These are phyloP conservation scores for Paramyrothecium sp. DNA, from an alignment of 2,329 filamentous ascomycete genomes.

Conservation along the genomic window DNA sequence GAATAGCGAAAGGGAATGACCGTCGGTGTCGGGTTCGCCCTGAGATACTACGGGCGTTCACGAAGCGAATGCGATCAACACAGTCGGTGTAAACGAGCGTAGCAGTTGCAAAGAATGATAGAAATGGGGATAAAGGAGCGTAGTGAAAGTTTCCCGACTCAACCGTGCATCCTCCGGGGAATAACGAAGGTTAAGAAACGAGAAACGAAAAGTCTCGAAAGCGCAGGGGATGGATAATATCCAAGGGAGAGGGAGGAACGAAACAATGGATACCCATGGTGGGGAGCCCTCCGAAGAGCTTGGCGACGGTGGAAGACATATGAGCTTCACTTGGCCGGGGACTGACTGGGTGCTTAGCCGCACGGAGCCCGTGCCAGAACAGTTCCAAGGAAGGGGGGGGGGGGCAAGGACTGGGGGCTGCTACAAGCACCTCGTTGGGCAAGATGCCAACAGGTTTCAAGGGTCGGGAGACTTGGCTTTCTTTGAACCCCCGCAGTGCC, in stretches of 20 bases:
- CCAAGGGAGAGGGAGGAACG: background rate
- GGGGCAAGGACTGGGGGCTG: background rate
- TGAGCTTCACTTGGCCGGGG: background rate
- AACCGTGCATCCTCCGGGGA: background rate
- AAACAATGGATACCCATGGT: background rate
- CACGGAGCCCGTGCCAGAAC: background rate
- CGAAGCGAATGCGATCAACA: background rate
- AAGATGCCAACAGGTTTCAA: background rate
- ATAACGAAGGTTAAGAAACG: background rate
- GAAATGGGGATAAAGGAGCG: background rate
- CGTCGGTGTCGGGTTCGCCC: background rate
- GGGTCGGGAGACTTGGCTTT: background rate
- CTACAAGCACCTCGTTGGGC: background rate
- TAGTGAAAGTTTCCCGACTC: background rate
- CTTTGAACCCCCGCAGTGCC: background rate
- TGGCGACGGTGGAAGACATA: no score
- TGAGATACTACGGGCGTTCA: background rate
- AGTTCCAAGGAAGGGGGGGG: background rate
- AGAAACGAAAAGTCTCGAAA: background rate
- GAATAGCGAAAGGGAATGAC: background rate
- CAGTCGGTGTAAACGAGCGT: background rate
- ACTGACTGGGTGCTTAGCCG: background rate
- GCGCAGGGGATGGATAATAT: background rate
- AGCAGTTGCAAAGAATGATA: background rate
- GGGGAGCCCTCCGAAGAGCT: background rate